phyloP scores from a whole-genome alignment of 2,329 filamentous ascomycete species.

The Hymenotorrendiella dingleyae region DNA sequence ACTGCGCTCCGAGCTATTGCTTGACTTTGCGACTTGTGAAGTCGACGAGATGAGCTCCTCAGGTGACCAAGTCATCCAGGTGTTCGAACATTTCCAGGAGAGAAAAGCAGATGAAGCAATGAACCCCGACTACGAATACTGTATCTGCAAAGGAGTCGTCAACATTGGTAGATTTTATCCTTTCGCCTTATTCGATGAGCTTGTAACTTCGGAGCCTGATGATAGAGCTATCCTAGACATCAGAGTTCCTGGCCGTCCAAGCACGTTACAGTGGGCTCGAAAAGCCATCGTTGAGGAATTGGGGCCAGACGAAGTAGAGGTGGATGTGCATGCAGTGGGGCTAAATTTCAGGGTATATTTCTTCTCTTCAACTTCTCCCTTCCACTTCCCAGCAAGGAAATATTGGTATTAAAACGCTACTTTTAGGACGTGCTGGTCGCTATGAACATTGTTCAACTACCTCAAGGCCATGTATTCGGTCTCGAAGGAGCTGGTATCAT shows the following conservation, averaged over 20 bases:
- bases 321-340: conserved; percentile 9
- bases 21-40: conserved; percentile 22
- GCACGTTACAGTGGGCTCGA: conserved; percentile 16
- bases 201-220: conserved; percentile 1
- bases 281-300: neutral
- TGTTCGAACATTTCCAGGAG: conserved; percentile 11
- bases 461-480: conserved; percentile 4
- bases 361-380: neutral
- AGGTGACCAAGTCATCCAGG: neutral
- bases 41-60: conserved; percentile 1
- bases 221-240: conserved; percentile 9
- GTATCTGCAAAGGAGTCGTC: conserved; percentile 17
- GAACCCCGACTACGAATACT: conserved; percentile 29
- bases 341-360: conserved; percentile 20
- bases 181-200: conserved; percentile 12
- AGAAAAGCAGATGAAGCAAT: conserved; percentile 1
- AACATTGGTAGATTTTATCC: conserved; percentile 24
- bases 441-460: conserved; percentile 17
- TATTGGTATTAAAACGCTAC: neutral
- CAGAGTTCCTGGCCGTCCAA: conserved; percentile 10
- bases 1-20: conserved; percentile 19
- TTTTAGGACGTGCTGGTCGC: conserved; percentile 22
- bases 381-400: no score
- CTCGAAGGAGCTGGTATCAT: conserved; percentile 23
- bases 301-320: conserved; percentile 8